These are phyloP conservation scores for Wickerhamomyces alni DNA, from an alignment of 805 yeast genomes.

Conservation along the genomic window DNA sequence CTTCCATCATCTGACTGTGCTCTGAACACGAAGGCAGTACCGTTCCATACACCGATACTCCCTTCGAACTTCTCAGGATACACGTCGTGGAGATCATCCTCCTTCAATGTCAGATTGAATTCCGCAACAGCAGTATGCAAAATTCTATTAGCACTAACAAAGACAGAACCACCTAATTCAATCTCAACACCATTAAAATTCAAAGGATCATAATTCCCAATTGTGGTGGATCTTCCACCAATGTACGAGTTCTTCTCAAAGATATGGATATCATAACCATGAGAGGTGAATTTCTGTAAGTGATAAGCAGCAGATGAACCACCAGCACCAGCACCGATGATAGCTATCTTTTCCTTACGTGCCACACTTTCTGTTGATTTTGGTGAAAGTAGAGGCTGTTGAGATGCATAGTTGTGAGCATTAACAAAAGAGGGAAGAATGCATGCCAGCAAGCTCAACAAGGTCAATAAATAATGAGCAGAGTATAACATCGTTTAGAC, in stretches of 20 bases:
- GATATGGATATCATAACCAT: slow-evolving; percentile 31
- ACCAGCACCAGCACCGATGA: slow-evolving; percentile 48
- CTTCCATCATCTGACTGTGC: slow-evolving; percentile 1
- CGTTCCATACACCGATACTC: slow-evolving; percentile 34
- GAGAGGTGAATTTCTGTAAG: slow-evolving; percentile 31
- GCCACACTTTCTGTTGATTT: no score
- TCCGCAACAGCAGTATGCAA: slow-evolving; percentile 30
- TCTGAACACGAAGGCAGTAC: slow-evolving; percentile 20
- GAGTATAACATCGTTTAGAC: no score
- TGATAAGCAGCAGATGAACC: slow-evolving; percentile 44
- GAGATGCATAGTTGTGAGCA: background rate
- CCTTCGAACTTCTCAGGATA: slow-evolving; percentile 10
- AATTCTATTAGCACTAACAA: slow-evolving; percentile 34
- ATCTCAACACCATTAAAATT: slow-evolving; percentile 11
- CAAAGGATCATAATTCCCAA: slow-evolving; percentile 21
- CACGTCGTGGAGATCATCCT: slow-evolving; percentile 12
- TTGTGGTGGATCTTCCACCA: slow-evolving; percentile 42
- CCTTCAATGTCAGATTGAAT: slow-evolving; percentile 25
- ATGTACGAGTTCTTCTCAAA: slow-evolving; percentile 34
- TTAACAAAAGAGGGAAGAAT: no score
- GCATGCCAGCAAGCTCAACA: no score
- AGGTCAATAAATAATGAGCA: no score
- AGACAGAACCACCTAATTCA: slow-evolving; percentile 43
- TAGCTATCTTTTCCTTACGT: slow-evolving; percentile 25
- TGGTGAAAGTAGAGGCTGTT: background rate